phyloP scores from a whole-genome alignment of 805 yeast species.

The Candida anglica region DNA sequence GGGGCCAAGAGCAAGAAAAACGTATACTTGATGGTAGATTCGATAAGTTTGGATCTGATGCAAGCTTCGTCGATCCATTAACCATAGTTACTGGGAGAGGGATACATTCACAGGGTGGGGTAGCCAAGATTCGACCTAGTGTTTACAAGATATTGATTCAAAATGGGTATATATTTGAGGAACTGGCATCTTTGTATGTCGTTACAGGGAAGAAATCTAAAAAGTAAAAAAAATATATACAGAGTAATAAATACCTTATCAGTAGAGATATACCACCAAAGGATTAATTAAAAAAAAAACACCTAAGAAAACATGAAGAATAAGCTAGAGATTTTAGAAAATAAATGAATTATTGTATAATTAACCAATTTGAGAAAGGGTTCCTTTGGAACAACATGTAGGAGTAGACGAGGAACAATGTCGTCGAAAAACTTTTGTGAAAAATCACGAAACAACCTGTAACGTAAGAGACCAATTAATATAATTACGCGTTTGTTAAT shows the following conservation, averaged over 20 bases:
- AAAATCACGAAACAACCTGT: too few species aligned
- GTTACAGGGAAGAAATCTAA: conserved; percentile 14
- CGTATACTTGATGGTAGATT: conserved; percentile 39
- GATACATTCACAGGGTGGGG: conserved; percentile 58
- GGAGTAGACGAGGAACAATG: too few species aligned
- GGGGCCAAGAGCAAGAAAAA: conserved; percentile 49
- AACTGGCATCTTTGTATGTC: conserved; percentile 26
- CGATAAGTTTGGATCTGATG: conserved; percentile 28
- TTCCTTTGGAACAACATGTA: too few species aligned
- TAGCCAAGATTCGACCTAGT: conserved; percentile 42
- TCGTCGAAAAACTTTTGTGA: too few species aligned
- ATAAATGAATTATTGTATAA: too few species aligned
- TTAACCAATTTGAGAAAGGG: too few species aligned
- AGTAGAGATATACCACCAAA: background rate
- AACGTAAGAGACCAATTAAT: too few species aligned
- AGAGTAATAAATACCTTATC: background rate
- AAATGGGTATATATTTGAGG: conserved; percentile 42
- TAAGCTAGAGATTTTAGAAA: too few species aligned
- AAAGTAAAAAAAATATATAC: background rate
- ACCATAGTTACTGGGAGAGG: conserved; percentile 67
- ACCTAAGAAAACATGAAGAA: background rate
- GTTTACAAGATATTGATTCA: conserved; percentile 37
- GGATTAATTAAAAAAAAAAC: background rate
- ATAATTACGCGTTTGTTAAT: too few species aligned
- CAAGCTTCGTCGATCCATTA: conserved; percentile 39